Base-by-base conservation (phyloP, 805 yeast genomes). In the Pichia deserticola region DNA sequence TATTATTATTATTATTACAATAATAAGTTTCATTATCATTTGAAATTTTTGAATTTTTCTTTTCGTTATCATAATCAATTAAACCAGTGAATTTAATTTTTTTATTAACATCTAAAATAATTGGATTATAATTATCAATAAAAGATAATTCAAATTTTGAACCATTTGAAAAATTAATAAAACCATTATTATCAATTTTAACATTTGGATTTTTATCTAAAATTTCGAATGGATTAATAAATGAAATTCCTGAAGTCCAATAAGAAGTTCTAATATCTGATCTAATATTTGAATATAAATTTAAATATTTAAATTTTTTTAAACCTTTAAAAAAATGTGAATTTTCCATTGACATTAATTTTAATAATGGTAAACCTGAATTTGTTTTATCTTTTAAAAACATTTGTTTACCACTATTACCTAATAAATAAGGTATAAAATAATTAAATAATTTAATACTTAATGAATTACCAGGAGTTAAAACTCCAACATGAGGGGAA, bases 191-290 rank as follows among this genome's bases (percentile, higher is more conserved):
- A 50, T 71, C 71, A 13, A 74, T 68, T 35, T 60, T 64, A 39
- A 67, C 65, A 50, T 48, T 61, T 36, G 64, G 62, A 47, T 60
- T 62, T 40, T 58, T 60, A 51, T 59, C 69, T 42, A 71, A 56
- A 15, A 62, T 64, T 49, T 67, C 65, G 60, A 81, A 83, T 0
- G 89, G 89, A 57, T 84, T 88, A 36, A 71, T 66, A 30, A 65
- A 58, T 0, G 85, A 77, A 36, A 85, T 85, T 5, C 86, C 86
- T 0, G 95, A 74, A 2, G 95, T 86, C 78, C 86, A 87, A 84
- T 87, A 89, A 13, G 86, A 77, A 5, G 95, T 81, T 56, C 95
- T 77, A 55, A 82, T 82, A 66, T 88, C 96, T 54, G 88, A 86
- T 51, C 82, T 76, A 39, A 86, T 75, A 65, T 89, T 89, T 6